Evolutionary conservation across 176 grass and related monocot species (phyloP).

Genomic region (Triticum dicoccoides): DNA sequence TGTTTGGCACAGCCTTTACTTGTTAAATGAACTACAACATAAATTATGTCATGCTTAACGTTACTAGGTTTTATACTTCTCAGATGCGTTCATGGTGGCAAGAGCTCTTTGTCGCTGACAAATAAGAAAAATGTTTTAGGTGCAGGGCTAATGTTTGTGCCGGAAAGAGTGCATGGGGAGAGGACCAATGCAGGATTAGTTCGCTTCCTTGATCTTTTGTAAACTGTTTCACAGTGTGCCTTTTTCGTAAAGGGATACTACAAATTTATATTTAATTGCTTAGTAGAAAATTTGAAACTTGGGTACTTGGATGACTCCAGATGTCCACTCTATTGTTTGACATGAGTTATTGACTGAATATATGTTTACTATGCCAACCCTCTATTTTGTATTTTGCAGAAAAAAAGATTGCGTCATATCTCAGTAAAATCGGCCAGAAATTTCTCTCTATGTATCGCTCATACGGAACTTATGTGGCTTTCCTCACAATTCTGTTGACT

Average conservation of each 20-base stretch:
- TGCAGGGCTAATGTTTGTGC: neutral
- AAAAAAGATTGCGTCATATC: slow-evolving; percentile 85
- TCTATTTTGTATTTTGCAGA: slow-evolving; percentile 56
- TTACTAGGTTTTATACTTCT: slow-evolving; percentile 4
- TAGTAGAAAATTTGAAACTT: slow-evolving; percentile 1
- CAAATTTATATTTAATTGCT: neutral
- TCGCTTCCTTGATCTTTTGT: neutral
- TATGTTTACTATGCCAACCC: slow-evolving; percentile 23
- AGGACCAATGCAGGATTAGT: neutral
- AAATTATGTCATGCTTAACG: neutral
- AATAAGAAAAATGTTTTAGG: neutral
- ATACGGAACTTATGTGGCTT: slow-evolving; percentile 94
- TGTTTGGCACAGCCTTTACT: slow-evolving; percentile 1
- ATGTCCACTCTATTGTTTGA: neutral
- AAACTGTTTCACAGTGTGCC: neutral
- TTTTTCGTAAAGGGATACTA: neutral
- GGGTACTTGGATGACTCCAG: neutral
- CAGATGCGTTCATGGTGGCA: neutral
- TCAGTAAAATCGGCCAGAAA: slow-evolving; percentile 82
- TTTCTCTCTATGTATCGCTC: slow-evolving; percentile 87
- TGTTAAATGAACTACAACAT: slow-evolving; percentile 12
- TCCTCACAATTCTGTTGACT: slow-evolving; percentile 93
- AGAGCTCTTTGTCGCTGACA: neutral
- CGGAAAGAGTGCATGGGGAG: neutral
- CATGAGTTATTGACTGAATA: slow-evolving; percentile 10